Percentiles rank a stretch among this genome's conserved stretches.
These are phyloP conservation scores for Nemania serpens DNA, from an alignment of 2,329 filamentous ascomycete species.

Conservation along the genomic window DNA sequence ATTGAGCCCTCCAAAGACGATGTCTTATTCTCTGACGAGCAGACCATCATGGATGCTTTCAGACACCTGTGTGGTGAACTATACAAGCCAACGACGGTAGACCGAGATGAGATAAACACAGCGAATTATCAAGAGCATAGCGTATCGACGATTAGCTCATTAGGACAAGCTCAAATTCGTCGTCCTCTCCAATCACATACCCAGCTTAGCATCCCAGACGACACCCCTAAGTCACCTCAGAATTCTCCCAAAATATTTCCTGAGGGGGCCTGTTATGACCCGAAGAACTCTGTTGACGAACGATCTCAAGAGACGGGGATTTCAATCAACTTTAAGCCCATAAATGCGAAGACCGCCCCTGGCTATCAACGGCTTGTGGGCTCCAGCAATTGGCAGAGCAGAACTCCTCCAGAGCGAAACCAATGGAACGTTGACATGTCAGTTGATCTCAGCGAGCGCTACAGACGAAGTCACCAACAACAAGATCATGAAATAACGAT, in stretches of 20 bases:
- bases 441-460: conserved; percentile 28
- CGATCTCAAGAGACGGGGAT: background rate
- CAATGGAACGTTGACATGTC: conserved; percentile 32
- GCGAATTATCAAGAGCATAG: background rate
- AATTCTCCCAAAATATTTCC: no score
- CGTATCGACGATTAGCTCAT: background rate
- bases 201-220: background rate
- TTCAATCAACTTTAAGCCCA: conserved; percentile 21
- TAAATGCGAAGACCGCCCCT: background rate
- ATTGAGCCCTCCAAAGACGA: conserved; percentile 74
- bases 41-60: conserved; percentile 51
- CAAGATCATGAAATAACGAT: conserved; percentile 9
- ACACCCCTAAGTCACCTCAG: background rate
- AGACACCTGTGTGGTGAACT: conserved; percentile 48
- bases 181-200: background rate
- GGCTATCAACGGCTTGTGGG: background rate
- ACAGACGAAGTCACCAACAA: background rate
- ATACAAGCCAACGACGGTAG: conserved; percentile 39
- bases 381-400: background rate
- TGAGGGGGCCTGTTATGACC: background rate
- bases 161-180: background rate
- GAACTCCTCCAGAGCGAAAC: background rate
- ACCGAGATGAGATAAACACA: background rate
- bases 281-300: background rate
- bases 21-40: conserved; percentile 67